A percentile compares a stretch with the other conserved stretches of the same genome.
phyloP scores from a whole-genome alignment of 2,329 filamentous ascomycete genomes.

The Aspergillus candidus region DNA sequence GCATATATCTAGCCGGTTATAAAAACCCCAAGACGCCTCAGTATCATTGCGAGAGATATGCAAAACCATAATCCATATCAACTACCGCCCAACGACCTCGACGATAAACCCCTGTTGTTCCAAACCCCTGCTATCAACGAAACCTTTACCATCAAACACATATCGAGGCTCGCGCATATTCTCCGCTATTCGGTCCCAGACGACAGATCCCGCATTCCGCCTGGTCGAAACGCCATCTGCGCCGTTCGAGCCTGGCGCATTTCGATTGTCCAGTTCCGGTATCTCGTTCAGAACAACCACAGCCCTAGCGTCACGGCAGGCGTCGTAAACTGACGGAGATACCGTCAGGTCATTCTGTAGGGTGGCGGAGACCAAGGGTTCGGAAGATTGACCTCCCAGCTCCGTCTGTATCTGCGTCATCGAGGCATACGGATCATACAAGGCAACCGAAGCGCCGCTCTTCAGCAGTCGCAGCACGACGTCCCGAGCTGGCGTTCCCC shows the following conservation, averaged over 20 bases:
- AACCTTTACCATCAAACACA: slow-evolving; percentile 45
- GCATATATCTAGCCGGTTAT: too few relatives aligned
- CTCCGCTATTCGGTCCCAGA: slow-evolving; percentile 41
- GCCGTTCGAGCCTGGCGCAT: too few relatives aligned
- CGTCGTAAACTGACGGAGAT: too few relatives aligned
- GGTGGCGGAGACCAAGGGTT: too few relatives aligned
- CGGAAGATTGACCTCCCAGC: slow-evolving; percentile 16
- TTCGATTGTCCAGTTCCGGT: too few relatives aligned
- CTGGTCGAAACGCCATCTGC: too few relatives aligned
- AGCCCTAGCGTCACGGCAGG: too few relatives aligned
- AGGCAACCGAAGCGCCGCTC: slow-evolving; percentile 57
- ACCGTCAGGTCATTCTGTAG: too few relatives aligned
- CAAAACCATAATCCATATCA: not conserved
- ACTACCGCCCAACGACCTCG: slow-evolving; percentile 26
- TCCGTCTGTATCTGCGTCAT: slow-evolving; percentile 37
- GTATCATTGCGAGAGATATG: too few relatives aligned
- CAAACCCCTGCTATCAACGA: slow-evolving; percentile 31
- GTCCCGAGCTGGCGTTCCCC: slow-evolving; percentile 63
- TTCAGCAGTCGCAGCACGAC: slow-evolving; percentile 59
- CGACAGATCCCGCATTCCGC: too few relatives aligned
- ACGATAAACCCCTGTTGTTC: slow-evolving; percentile 32
- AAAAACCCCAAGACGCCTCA: too few relatives aligned
- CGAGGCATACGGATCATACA: slow-evolving; percentile 58
- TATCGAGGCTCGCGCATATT: slow-evolving; percentile 43
- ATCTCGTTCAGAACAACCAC: too few relatives aligned